Evolutionary conservation across 306 rosid species (phyloP).

Genomic region (Psophocarpus tetragonolobus): DNA sequence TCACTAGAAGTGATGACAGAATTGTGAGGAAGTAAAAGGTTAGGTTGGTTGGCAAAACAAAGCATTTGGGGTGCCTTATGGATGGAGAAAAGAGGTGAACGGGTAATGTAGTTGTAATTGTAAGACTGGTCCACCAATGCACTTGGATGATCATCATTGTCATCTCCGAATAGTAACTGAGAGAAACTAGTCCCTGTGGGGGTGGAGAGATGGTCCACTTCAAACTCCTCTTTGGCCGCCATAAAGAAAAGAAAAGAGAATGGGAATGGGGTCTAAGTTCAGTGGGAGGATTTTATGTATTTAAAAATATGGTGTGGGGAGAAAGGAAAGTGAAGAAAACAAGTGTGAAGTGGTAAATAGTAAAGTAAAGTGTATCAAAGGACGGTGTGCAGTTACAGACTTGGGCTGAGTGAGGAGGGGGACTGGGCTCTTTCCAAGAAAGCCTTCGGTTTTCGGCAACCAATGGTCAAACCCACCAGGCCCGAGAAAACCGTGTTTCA

Average conservation of each 20-base stretch:
- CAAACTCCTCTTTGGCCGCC: constrained; percentile 44
- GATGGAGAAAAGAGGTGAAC: constrained; percentile 35
- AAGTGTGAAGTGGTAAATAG: not conserved
- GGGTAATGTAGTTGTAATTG: constrained; percentile 2
- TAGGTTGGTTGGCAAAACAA: constrained; percentile 48
- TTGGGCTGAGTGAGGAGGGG: constrained; percentile 31
- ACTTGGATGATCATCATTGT: constrained; percentile 31
- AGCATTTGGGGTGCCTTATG: constrained; percentile 71
- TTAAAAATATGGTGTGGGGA: no score
- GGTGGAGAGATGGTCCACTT: constrained; percentile 51
- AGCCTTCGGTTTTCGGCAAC: constrained; percentile 57
- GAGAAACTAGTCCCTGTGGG: constrained; percentile 65
- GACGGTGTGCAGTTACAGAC: constrained; percentile 1
- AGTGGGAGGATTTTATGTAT: no score
- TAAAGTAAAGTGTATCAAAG: not conserved
- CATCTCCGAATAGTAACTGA: constrained; percentile 66
- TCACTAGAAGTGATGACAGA: constrained; percentile 63
- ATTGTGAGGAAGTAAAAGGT: constrained; percentile 59
- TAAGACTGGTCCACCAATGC: constrained; percentile 35
- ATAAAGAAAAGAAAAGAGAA: no score
- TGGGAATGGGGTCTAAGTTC: no score
- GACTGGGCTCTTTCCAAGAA: constrained; percentile 51
- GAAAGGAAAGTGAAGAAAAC: not conserved
- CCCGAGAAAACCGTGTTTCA: constrained; percentile 94
- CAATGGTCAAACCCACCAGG: constrained; percentile 71